phyloP scores from a whole-genome alignment of 2,329 filamentous ascomycete species.

The Teratosphaeria gauchensis region DNA sequence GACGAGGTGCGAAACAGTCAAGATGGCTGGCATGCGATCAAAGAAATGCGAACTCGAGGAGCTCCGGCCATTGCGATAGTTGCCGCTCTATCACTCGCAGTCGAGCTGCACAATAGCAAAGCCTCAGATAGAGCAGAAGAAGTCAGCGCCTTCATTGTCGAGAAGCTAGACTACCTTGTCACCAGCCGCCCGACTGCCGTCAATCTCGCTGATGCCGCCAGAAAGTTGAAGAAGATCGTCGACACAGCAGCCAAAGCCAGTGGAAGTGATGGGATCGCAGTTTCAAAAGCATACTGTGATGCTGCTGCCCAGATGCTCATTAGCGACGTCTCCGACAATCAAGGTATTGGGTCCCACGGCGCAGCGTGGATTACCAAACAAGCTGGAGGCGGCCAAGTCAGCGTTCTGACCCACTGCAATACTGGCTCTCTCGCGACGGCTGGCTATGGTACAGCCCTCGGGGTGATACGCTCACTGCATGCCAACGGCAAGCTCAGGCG shows the following conservation, averaged over 20 bases:
- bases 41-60: constrained; percentile 67
- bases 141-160: constrained; percentile 57
- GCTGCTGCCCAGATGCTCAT: constrained; percentile 79
- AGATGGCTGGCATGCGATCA: constrained; percentile 75
- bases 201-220: constrained; percentile 82
- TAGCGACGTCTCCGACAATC: constrained; percentile 80
- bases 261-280: constrained; percentile 39
- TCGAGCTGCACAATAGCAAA: constrained; percentile 59
- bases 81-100: constrained; percentile 78
- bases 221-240: constrained; percentile 62
- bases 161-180: constrained; percentile 76
- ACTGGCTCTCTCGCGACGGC: constrained; percentile 94
- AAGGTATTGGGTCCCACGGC: constrained; percentile 72
- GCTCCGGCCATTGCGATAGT: constrained; percentile 97
- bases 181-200: constrained; percentile 89
- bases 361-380: constrained; percentile 69
- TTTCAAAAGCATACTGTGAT: constrained; percentile 62
- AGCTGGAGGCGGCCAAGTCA: constrained; percentile 48
- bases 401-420: constrained; percentile 96
- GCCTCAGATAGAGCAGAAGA: constrained; percentile 46
- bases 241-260: constrained; percentile 37
- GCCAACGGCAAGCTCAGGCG: constrained; percentile 57
- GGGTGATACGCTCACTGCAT: constrained; percentile 80
- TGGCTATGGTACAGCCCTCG: constrained; percentile 92
- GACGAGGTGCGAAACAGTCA: constrained; percentile 59